Evolutionary conservation across 73 alveolate genomes (phyloP).

Genomic region (Blepharisma stoltei): DNA sequence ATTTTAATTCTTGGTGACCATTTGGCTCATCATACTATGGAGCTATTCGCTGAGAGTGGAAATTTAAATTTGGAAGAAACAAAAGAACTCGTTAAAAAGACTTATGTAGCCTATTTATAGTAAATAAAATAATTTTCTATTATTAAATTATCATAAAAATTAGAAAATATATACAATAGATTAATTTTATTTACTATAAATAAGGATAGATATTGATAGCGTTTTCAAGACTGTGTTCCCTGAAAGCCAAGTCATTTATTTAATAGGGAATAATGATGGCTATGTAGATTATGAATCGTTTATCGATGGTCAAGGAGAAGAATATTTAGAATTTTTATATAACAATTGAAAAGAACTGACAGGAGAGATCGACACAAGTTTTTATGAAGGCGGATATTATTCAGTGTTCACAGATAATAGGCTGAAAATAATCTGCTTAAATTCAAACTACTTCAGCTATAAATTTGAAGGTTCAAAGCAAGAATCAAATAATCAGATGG

Average conservation of each 20-base stretch:
- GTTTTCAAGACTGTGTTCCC: not conserved
- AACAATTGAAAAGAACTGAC: not conserved
- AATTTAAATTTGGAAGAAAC: not conserved
- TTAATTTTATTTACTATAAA: too few species aligned
- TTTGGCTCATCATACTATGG: not conserved
- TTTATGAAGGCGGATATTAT: conserved; percentile 6
- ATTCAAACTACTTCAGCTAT: not conserved
- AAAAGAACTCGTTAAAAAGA: not conserved
- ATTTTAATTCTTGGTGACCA: conserved; percentile 5
- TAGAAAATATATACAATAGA: too few species aligned
- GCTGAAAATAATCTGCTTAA: not conserved
- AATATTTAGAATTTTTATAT: conserved; percentile 11
- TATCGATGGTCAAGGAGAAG: not conserved
- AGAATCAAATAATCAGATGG: not conserved
- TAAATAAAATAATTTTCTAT: too few species aligned
- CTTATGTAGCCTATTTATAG: too few species aligned
- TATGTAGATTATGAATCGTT: not conserved
- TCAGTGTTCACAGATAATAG: not conserved
- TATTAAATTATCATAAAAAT: too few species aligned
- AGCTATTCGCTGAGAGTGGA: not conserved
- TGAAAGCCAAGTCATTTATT: not conserved
- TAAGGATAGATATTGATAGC: not conserved
- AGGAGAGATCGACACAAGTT: not conserved
- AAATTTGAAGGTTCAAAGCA: not conserved
- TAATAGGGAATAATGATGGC: conserved; percentile 22